phyloP scores from a whole-genome alignment of 257 asterid species.

The Knoxia roxburghii region DNA sequence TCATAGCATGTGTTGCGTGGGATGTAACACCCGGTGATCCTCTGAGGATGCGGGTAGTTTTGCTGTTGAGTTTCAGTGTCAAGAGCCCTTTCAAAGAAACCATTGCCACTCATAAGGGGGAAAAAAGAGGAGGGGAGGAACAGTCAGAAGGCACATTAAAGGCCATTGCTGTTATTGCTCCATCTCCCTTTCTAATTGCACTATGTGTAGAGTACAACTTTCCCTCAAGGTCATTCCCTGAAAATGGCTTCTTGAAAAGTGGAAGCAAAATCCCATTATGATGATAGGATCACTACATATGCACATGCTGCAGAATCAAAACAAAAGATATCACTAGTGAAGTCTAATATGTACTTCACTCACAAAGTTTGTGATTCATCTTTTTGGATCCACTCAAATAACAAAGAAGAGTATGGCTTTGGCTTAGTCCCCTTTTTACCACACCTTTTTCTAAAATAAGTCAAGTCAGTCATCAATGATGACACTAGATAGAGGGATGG shows the following conservation, averaged over 20 bases:
- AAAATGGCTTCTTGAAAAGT: not conserved
- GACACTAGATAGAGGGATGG: not conserved
- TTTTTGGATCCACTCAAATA: constrained; percentile 5
- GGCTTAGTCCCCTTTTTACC: not conserved
- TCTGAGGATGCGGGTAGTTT: too few species aligned
- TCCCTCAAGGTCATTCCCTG: not conserved
- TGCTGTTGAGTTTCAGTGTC: too few species aligned
- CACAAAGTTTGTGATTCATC: constrained; percentile 8
- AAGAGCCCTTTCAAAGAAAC: too few species aligned
- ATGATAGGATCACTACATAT: not conserved
- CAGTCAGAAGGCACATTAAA: constrained; percentile 4
- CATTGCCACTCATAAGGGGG: too few species aligned
- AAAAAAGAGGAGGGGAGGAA: not conserved
- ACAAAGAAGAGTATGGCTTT: not conserved
- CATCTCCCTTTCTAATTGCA: not conserved
- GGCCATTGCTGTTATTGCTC: not conserved
- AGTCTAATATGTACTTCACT: not conserved
- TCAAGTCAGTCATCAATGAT: constrained; percentile 8
- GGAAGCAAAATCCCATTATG: constrained; percentile 7
- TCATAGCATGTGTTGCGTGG: not conserved
- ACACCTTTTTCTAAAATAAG: constrained; percentile 2
- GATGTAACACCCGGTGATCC: too few species aligned
- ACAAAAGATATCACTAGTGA: constrained; percentile 1
- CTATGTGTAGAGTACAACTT: not conserved
- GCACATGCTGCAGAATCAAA: not conserved